Evolutionary conservation across 31 red algal species (phyloP).

Genomic region (Odonthalia washingtoniensis): DNA sequence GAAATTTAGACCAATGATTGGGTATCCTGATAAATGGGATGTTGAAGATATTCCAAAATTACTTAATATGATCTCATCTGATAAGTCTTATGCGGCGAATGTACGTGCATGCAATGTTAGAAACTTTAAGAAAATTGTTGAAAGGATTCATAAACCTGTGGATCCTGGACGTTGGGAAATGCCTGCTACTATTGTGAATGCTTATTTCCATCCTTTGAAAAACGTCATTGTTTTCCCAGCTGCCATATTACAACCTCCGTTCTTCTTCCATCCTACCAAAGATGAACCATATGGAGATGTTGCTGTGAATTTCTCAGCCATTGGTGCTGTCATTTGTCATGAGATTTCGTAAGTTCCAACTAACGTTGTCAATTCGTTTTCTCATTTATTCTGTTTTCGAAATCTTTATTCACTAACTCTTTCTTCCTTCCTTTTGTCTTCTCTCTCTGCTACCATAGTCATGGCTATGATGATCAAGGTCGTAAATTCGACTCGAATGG

Average conservation of each 20-base stretch:
- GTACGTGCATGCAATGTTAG: constrained; percentile 55
- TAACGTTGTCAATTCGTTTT: constrained; percentile 18
- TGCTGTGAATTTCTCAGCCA: constrained; percentile 92
- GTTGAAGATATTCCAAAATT: constrained; percentile 67
- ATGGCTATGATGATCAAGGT: constrained; percentile 89
- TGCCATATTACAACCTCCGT: constrained; percentile 92
- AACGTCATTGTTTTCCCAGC: constrained; percentile 96
- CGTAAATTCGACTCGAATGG: constrained; percentile 89
- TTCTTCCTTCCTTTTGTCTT: constrained; percentile 20
- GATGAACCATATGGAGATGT: constrained; percentile 75
- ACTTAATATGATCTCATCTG: constrained; percentile 52
- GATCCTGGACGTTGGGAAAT: constrained; percentile 79
- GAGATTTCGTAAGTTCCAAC: constrained; percentile 72
- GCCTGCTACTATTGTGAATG: constrained; percentile 88
- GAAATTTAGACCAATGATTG: constrained; percentile 72
- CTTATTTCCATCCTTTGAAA: constrained; percentile 88
- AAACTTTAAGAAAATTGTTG: constrained; percentile 54
- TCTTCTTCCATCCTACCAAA: constrained; percentile 78
- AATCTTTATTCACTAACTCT: constrained; percentile 1
- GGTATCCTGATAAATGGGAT: constrained; percentile 85
- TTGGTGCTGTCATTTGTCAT: constrained; percentile 92
- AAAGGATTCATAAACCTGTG: constrained; percentile 72
- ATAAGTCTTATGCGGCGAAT: constrained; percentile 60
- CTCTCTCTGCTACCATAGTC: constrained; percentile 20
- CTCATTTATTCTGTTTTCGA: neutral